phyloP scores from a whole-genome alignment of 2,329 filamentous ascomycete species.

The Xylariaceae sp. region DNA sequence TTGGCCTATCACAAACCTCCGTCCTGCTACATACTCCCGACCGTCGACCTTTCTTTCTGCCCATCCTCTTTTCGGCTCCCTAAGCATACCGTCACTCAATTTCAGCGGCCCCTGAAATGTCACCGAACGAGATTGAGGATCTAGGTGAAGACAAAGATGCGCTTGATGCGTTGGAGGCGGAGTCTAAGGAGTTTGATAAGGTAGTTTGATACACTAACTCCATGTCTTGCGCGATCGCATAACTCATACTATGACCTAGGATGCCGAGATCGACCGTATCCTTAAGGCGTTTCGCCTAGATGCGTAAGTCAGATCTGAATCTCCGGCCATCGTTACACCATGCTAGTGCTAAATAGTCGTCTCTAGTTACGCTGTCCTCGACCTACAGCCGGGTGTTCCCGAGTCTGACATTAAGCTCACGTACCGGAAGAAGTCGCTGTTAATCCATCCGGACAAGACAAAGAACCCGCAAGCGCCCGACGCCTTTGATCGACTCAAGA shows the following conservation, averaged over 20 bases:
- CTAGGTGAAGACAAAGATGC: constrained; percentile 69
- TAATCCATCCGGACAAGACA: constrained; percentile 99
- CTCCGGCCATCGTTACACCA: background rate
- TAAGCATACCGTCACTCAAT: background rate
- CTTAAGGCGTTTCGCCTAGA: constrained; percentile 82
- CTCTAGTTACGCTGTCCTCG: constrained; percentile 84
- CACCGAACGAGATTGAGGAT: constrained; percentile 48
- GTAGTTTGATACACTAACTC: constrained; percentile 48
- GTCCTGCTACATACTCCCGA: background rate
- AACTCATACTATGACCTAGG: constrained; percentile 58
- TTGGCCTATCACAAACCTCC: background rate
- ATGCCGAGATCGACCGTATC: constrained; percentile 95
- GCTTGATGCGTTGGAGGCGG: constrained; percentile 79
- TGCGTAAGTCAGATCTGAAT: constrained; percentile 50
- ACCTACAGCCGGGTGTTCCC: constrained; percentile 91
- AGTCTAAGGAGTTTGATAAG: constrained; percentile 91
- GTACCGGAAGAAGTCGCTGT: constrained; percentile 97
- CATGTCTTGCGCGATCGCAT: background rate
- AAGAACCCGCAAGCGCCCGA: constrained; percentile 89
- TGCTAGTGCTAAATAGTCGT: constrained; percentile 6
- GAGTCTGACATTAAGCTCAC: constrained; percentile 94
- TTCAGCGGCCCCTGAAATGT: constrained; percentile 39
- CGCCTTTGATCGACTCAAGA: constrained; percentile 95
- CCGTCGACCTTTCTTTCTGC: background rate
- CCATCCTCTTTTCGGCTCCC: background rate